A percentile compares a stretch with the other conserved stretches of the same genome.
phyloP scores from a whole-genome alignment of 805 yeast species.

The Ogataea allantospora region DNA sequence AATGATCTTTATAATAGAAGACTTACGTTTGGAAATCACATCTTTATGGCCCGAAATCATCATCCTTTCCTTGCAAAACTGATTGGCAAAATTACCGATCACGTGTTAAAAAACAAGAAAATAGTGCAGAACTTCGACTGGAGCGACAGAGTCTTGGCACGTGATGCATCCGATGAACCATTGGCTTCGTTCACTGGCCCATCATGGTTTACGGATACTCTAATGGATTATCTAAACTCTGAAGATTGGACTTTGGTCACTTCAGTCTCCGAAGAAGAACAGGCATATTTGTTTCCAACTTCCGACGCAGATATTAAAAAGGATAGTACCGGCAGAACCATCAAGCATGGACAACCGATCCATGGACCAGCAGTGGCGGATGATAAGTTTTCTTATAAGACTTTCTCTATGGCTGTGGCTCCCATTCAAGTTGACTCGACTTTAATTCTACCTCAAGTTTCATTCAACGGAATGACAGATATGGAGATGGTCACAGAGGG shows the following conservation, averaged over 20 bases:
- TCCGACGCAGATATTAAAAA: background rate
- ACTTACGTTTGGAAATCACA: conserved; percentile 17
- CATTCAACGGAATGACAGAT: conserved; percentile 19
- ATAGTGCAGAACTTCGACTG: conserved; percentile 11
- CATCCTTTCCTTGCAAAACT: conserved; percentile 27
- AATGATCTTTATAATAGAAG: conserved; percentile 18
- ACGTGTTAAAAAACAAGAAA: conserved; percentile 9
- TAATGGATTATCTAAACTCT: conserved; percentile 24
- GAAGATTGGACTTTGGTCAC: conserved; percentile 6
- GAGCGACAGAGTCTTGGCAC: conserved; percentile 9
- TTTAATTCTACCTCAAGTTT: conserved; percentile 18
- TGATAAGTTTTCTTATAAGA: conserved; percentile 15
- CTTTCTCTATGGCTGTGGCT: conserved; percentile 16
- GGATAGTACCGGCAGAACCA: conserved; percentile 3
- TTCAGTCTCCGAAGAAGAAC: conserved; percentile 10
- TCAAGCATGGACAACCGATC: conserved; percentile 4
- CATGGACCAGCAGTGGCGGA: conserved; percentile 17
- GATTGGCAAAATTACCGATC: conserved; percentile 23
- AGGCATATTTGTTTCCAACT: conserved; percentile 5
- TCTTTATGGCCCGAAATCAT: conserved; percentile 22
- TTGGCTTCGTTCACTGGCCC: conserved; percentile 22
- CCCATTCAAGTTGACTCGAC: conserved; percentile 21
- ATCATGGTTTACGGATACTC: conserved; percentile 23
- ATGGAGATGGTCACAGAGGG: conserved; percentile 2
- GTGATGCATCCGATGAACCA: conserved; percentile 23